Conservation (phyloP, 768 basidiomycete species). For the Auriscalpium vulgare region DNA sequence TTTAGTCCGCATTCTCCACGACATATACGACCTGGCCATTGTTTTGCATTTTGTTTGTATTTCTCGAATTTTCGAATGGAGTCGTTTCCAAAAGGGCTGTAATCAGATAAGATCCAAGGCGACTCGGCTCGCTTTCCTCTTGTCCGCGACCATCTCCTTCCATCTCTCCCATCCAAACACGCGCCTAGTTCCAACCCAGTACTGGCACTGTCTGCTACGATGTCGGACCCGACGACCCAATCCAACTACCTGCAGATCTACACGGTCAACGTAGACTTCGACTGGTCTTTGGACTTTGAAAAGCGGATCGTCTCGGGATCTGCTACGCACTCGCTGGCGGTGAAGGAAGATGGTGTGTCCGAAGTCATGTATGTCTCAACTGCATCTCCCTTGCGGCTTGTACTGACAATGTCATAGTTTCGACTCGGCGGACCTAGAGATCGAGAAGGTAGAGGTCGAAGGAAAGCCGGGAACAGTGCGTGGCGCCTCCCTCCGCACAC, state of each 20-base stretch:
- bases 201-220: not conserved
- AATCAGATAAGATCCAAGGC: too few species aligned
- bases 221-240: slow-evolving; percentile 62
- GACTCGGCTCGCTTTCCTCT: too few species aligned
- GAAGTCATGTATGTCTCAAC: slow-evolving; percentile 48
- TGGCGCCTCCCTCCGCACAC: slow-evolving; percentile 3
- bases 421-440: slow-evolving; percentile 65
- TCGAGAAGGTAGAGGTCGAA: slow-evolving; percentile 46
- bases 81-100: too few species aligned
- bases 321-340: slow-evolving; percentile 52
- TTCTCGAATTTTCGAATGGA: too few species aligned
- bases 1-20: too few species aligned
- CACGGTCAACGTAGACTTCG: slow-evolving; percentile 60
- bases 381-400: not conserved
- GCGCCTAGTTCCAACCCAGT: too few species aligned
- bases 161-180: too few species aligned
- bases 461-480: slow-evolving; percentile 41
- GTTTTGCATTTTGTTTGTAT: too few species aligned
- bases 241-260: slow-evolving; percentile 68
- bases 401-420: slow-evolving; percentile 34
- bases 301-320: slow-evolving; percentile 53
- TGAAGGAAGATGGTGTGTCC: slow-evolving; percentile 42
- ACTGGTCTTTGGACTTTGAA: slow-evolving; percentile 75
- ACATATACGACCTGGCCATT: too few species aligned
- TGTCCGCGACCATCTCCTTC: too few species aligned